A percentile compares a stretch with the other conserved stretches of the same genome.
These are phyloP conservation scores for Vitis hybrid DNA, from an alignment of 177 flowering plant genomes.

Conservation along the genomic window DNA sequence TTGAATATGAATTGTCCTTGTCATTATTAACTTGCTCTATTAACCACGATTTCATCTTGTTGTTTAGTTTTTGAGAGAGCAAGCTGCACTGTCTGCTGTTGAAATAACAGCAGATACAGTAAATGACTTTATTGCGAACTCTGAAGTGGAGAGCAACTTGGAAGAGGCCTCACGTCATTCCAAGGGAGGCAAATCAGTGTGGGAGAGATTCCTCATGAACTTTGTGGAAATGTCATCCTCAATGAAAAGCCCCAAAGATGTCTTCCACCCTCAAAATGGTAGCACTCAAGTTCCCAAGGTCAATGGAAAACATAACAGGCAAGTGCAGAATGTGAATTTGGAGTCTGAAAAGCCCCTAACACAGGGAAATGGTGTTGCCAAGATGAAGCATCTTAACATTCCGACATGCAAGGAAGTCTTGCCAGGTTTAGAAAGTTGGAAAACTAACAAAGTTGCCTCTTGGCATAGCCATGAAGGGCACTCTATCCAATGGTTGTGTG, in stretches of 20 bases:
- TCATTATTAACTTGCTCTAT: background rate
- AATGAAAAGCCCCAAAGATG: constrained; percentile 29
- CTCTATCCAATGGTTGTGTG: constrained; percentile 83
- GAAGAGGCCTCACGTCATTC: constrained; percentile 36
- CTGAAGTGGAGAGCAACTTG: constrained; percentile 46
- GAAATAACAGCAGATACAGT: constrained; percentile 81
- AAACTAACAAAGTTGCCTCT: constrained; percentile 62
- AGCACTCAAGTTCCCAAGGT: constrained; percentile 53
- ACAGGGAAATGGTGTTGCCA: constrained; percentile 61
- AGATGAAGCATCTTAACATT: constrained; percentile 48
- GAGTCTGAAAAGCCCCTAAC: constrained; percentile 41
- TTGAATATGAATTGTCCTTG: background rate
- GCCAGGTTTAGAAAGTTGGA: constrained; percentile 88
- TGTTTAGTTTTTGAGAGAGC: constrained; percentile 83
- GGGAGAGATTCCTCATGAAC: constrained; percentile 52
- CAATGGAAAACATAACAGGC: constrained; percentile 84
- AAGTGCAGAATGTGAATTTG: constrained; percentile 52
- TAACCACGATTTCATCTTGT: constrained; percentile 9
- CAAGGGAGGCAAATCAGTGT: constrained; percentile 37
- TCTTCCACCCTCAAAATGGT: constrained; percentile 37
- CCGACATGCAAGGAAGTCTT: constrained; percentile 74
- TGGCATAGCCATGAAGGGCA: constrained; percentile 91
- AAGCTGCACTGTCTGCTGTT: constrained; percentile 80
- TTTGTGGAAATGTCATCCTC: constrained; percentile 37
- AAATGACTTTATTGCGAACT: constrained; percentile 60